Conservation (phyloP, 2,329 filamentous ascomycete genomes). For the Bimuria novae-zelandiae region DNA sequence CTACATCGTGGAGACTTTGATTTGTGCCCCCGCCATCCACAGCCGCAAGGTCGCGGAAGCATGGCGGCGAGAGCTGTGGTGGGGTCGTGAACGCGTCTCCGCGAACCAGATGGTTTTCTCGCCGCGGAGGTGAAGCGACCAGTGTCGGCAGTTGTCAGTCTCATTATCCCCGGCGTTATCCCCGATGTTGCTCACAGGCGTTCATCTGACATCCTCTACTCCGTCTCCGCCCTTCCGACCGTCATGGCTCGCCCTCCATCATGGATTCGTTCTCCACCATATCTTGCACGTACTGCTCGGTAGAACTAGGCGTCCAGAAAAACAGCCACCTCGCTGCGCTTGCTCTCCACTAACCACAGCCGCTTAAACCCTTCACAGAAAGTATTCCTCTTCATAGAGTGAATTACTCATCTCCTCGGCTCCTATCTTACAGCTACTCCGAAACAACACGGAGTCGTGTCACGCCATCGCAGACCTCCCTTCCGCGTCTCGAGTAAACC, state of each 20-base stretch:
- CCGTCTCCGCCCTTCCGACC: background rate
- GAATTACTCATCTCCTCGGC: background rate
- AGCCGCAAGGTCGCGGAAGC: background rate
- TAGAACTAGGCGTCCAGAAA: too few species aligned
- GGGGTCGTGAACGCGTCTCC: background rate
- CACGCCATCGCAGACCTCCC: constrained; percentile 17
- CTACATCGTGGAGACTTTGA: background rate
- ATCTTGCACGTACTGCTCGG: background rate
- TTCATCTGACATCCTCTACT: too few species aligned
- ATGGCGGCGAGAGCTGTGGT: background rate
- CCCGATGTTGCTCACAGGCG: too few species aligned
- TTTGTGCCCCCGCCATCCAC: background rate
- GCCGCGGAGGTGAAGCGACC: background rate
- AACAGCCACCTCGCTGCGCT: background rate
- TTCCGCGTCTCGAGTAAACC: constrained; percentile 11
- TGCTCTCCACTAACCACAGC: background rate
- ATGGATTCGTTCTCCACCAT: background rate
- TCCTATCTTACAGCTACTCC: background rate
- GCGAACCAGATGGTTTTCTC: background rate
- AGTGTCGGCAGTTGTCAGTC: background rate
- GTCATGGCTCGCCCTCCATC: background rate
- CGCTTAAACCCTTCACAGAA: background rate
- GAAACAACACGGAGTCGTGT: background rate
- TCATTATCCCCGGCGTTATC: background rate
- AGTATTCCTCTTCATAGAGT: constrained; percentile 11